Base-by-base conservation (phyloP, 2,329 filamentous ascomycete species). In the Sporothrix euskadiensis region DNA sequence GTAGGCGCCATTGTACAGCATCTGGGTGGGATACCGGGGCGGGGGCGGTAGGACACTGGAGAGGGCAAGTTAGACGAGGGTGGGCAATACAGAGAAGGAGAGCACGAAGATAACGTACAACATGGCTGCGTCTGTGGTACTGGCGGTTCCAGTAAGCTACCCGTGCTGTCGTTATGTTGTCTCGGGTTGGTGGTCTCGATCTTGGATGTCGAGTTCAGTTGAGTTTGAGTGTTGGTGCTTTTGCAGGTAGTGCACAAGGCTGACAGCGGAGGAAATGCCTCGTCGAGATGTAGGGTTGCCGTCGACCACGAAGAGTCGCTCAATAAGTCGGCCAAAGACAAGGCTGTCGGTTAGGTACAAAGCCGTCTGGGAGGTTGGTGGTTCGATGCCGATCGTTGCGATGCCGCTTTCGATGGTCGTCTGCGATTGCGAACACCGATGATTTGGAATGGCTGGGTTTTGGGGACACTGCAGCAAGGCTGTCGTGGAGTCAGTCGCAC, bases 41-140 rank as follows among this genome's bases (percentile, higher is more conserved):
- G 93, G 94, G 76, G 94, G 94, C 74, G 94, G 94, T 78, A 97
- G 88, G 78, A 97, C 94, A 83, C 92, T 94, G 79, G 14, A 19
- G 16, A 19, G 16, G 16, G 30, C 16, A 19, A 39, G 71, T 72
- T 52, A 65, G 66, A 32, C 39, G 32, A 30, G 30, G 41, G 10
- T 16, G 49, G 12, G 26, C 16, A 14, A 57, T 41, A 65, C 12
- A 12, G 35, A 14, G 16, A 59, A 19, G 35, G 32, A 5, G 2
- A 41, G n/a, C 39, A 22, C 35, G 4, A 39, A 12, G 22, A 39
- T 32, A 39, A 73, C 74, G 66, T 63, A 76, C 75, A 76, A 76
- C 75, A 76, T 76, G 74, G 71, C 35, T 73, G 73, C 69, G 71
- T 49, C 52, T 10, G 65, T 41, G 59, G 26, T 32, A 32, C 65